These are phyloP conservation scores for Metschnikowia dekortorum DNA, from an alignment of 805 yeast species.

Conservation along the genomic window DNA sequence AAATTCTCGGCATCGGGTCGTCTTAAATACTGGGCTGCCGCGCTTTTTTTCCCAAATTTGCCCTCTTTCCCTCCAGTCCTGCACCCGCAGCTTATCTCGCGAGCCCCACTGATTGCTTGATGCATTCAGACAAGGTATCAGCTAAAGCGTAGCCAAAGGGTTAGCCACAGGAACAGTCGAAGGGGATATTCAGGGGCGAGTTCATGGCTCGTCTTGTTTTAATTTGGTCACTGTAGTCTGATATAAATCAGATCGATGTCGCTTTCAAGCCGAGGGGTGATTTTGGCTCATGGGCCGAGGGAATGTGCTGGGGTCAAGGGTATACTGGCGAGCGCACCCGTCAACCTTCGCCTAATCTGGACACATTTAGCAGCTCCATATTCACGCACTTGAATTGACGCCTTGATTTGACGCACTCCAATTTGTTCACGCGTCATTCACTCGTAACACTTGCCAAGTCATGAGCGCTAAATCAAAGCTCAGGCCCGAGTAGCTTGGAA, in stretches of 20 bases:
- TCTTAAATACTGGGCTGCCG: background rate
- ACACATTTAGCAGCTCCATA: background rate
- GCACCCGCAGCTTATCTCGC: background rate
- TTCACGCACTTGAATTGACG: background rate
- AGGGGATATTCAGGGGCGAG: no score
- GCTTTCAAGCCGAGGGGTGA: no score
- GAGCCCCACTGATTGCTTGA: background rate
- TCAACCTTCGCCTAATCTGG: background rate
- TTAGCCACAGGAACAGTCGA: no score
- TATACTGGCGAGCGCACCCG: no score
- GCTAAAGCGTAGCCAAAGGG: background rate
- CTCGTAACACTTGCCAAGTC: background rate
- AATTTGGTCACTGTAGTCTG: no score
- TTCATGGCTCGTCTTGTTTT: no score
- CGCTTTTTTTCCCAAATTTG: constrained; percentile 2
- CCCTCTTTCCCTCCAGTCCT: background rate
- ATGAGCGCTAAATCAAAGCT: background rate
- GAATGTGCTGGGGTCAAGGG: no score
- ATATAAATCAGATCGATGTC: no score
- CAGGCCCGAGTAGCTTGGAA: background rate
- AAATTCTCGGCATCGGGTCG: background rate
- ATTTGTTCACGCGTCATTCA: background rate
- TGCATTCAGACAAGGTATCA: background rate
- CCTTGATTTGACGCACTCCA: background rate
- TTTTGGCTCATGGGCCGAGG: no score